Conservation (phyloP, 208 protist genomes). For the Angomonas deanei region DNA sequence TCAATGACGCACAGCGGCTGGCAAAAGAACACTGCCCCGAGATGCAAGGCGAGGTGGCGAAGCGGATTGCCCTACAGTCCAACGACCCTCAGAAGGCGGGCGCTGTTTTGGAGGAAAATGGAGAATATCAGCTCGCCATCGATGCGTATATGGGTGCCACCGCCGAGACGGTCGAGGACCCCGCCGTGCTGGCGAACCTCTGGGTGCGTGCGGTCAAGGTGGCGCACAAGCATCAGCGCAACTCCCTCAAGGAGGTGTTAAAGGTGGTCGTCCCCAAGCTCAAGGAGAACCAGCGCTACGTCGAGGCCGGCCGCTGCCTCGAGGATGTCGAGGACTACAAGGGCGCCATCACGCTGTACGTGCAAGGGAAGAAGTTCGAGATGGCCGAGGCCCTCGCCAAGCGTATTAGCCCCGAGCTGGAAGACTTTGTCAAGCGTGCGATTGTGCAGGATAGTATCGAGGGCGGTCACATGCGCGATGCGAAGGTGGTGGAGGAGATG, state of each 20-base stretch:
- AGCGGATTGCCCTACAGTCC: conserved; percentile 77
- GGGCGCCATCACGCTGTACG: conserved; percentile 93
- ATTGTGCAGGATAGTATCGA: conserved; percentile 89
- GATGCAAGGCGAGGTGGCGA: conserved; percentile 77
- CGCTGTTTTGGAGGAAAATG: conserved; percentile 86
- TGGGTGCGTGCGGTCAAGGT: conserved; percentile 95
- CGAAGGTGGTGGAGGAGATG: conserved; percentile 84
- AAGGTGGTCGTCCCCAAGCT: conserved; percentile 67
- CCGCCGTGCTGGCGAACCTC: conserved; percentile 67
- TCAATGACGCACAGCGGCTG: conserved; percentile 90
- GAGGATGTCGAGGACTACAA: conserved; percentile 91
- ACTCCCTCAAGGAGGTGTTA: conserved; percentile 73
- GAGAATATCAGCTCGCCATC: conserved; percentile 92
- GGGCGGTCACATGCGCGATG: conserved; percentile 59
- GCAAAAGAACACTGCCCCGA: conserved; percentile 88
- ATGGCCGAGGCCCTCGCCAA: conserved; percentile 82
- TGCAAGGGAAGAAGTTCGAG: conserved; percentile 90
- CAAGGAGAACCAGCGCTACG: conserved; percentile 73
- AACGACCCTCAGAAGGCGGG: conserved; percentile 88
- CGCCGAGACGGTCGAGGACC: conserved; percentile 51
- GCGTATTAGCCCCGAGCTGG: conserved; percentile 80
- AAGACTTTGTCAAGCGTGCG: conserved; percentile 84
- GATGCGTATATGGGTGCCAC: conserved; percentile 91
- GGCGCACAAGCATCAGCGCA: conserved; percentile 89
- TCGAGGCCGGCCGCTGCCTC: conserved; percentile 84